These are phyloP conservation scores for Talaromyces adpressus DNA, from an alignment of 495 filamentous ascomycete species.

Conservation along the genomic window DNA sequence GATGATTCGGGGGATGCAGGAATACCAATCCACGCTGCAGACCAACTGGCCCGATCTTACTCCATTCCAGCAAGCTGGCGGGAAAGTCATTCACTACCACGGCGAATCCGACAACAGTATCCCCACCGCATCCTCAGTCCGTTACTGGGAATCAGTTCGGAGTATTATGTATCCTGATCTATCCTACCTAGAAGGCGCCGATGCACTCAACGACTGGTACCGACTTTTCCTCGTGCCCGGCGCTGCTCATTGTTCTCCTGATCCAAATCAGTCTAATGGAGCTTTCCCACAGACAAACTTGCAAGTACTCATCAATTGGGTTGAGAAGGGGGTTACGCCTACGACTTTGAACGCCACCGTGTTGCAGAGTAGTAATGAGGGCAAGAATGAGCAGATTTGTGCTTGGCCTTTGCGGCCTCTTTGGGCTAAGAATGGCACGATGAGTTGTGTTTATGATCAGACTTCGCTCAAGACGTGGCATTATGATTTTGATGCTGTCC, in stretches of 20 bases:
- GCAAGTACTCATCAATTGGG: background rate
- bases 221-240: background rate
- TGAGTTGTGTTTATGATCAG: background rate
- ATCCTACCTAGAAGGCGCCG: background rate
- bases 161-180: background rate
- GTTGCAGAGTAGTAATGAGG: background rate
- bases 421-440: background rate
- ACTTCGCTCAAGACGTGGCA: background rate
- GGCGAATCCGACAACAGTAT: background rate
- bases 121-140: background rate
- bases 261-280: background rate
- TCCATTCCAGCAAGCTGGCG: constrained; percentile 33
- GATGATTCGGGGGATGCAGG: constrained; percentile 11
- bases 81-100: constrained; percentile 27
- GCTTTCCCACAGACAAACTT: background rate
- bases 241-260: too few species aligned
- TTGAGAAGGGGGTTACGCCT: background rate
- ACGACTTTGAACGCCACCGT: background rate
- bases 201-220: background rate
- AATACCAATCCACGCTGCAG: constrained; percentile 35
- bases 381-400: background rate
- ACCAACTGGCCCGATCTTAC: constrained; percentile 42
- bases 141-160: background rate
- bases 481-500: background rate
- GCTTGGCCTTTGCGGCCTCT: background rate